These are phyloP conservation scores for Teunomyces cretensis DNA, from an alignment of 805 yeast genomes.

Conservation along the genomic window DNA sequence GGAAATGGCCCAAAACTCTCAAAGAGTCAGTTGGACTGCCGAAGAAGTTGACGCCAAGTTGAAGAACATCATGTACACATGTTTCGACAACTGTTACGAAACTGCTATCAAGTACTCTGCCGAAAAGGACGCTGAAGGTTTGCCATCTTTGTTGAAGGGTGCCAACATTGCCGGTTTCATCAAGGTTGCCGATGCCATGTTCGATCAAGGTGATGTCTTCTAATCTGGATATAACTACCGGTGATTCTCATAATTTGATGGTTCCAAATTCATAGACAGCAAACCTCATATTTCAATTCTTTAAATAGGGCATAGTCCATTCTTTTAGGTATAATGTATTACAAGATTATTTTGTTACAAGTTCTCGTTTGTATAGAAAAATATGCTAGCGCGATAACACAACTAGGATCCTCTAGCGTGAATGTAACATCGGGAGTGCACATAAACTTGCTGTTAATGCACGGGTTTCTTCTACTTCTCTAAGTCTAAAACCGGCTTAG, in stretches of 20 bases:
- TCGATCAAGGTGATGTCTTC: constrained; percentile 86
- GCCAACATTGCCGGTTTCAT: constrained; percentile 99
- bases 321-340: constrained; percentile 1
- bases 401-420: too few species aligned
- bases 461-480: too few species aligned
- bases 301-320: constrained; percentile 7
- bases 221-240: constrained; percentile 18
- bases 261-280: background rate
- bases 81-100: constrained; percentile 89
- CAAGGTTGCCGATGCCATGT: constrained; percentile 98
- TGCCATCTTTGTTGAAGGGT: constrained; percentile 97
- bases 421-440: background rate
- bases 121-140: constrained; percentile 55
- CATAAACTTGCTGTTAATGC: too few species aligned
- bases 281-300: constrained; percentile 9
- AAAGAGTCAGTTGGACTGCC: constrained; percentile 83
- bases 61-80: constrained; percentile 87
- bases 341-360: background rate
- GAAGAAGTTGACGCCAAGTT: constrained; percentile 92
- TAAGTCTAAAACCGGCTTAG: too few species aligned
- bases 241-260: background rate
- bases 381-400: too few species aligned
- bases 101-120: constrained; percentile 81
- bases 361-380: too few species aligned
- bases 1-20: constrained; percentile 99